Base-by-base conservation (phyloP, 805 yeast species). In the Vanderwaltozyma tropicalis region DNA sequence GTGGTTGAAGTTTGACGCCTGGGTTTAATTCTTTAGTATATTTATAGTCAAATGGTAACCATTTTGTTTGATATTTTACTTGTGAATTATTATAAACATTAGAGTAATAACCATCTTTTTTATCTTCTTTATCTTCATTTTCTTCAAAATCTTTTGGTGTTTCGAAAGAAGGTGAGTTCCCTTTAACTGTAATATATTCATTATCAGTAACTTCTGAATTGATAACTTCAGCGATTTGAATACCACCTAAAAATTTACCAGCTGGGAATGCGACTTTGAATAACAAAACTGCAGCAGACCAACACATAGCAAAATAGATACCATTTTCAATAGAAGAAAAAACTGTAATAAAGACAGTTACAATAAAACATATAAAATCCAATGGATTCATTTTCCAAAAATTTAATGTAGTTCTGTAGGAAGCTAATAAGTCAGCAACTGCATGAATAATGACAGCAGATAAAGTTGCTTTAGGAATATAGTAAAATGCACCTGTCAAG, bases 381-480 rank as follows among this genome's bases (percentile, higher is more conserved):
- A 82, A 43, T 21, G 96, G 96, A 34, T 76, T 63, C 40, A 80
- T 72, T 45, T 67, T 71, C 80, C 84, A 88, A 56, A 82, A 71
- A 46, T 67, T 72, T 72, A 73, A 72, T 9, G 87, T 72, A 19
- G 79, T 72, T 48, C 69, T 70, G 57, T 75, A 83, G 37, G 78
- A 69, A 2, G 94, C 80, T 42, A 86, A 61, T 59, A 88, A 71
- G 61, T 87, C 96, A 37, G 84, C 73, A 15, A 88, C 96, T 21
- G 96, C 95, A 61, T 88, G 96, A 53, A 88, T 88, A 47, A 88
- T 88, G 46, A 88, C 76, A 2, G 96, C 96, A 45, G 79, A 69
- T 40, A 88, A 68, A 3, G 89, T 77, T 8, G 96, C 95, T 49
- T 83, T 84, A 35, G 96, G 95, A 61, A 88, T 88, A 64, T 73